Evolutionary conservation across 257 asterid genomes (phyloP).

Genomic region (Leonotis leonurus): DNA sequence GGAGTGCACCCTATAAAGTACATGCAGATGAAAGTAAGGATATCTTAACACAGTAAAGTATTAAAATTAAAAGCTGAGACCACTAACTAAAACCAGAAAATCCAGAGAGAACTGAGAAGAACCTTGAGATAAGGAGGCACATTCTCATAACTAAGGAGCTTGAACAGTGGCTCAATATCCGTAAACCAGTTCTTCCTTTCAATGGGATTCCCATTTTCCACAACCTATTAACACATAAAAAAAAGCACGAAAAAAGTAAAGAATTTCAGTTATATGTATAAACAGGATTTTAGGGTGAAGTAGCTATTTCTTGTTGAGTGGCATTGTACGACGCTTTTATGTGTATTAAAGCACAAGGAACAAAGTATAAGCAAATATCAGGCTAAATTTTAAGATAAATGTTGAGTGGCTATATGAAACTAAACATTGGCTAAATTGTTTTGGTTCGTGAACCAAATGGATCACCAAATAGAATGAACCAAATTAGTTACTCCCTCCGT

Average conservation of each 20-base stretch:
- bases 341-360: background rate
- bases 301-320: background rate
- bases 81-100: conserved; percentile 4
- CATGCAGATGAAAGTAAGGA: conserved; percentile 16
- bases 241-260: background rate
- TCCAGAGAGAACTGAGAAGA: conserved; percentile 14
- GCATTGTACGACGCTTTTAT: conserved; percentile 5
- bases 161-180: conserved; percentile 92
- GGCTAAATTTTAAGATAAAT: background rate
- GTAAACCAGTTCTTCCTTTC: conserved; percentile 94
- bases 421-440: background rate
- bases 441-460: background rate
- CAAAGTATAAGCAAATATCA: background rate
- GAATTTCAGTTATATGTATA: background rate
- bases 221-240: conserved; percentile 48
- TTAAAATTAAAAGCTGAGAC: conserved; percentile 7
- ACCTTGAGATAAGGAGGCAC: conserved; percentile 99
- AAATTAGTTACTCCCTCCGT: too few relatives aligned
- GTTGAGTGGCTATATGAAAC: too few relatives aligned
- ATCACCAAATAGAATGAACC: background rate
- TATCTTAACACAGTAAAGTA: background rate
- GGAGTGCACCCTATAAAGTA: conserved; percentile 71
- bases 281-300: background rate
- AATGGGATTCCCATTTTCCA: conserved; percentile 68
- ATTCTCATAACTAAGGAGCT: conserved; percentile 91